Base-by-base conservation (phyloP, 352 stramenopile species). In the Phytophthora nicotianae region DNA sequence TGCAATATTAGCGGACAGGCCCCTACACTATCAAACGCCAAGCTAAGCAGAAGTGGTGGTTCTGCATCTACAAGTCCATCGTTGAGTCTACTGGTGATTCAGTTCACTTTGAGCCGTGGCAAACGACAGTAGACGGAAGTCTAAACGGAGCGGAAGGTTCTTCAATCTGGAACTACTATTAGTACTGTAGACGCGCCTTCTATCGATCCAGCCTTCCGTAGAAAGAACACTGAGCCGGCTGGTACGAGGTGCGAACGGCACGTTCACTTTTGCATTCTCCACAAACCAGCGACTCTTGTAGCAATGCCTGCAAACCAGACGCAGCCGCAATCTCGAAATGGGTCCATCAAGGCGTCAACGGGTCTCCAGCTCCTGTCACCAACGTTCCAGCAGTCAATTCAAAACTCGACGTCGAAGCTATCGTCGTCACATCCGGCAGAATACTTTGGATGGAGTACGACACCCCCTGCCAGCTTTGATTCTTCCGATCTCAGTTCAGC, bases 341-440 rank as follows among this genome's bases (percentile, higher is more conserved):
- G 37, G 2, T 43, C 37, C 6, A 3, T 19, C 32, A 51, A 51
- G 8, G 8, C 14, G 16, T 24, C 52, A 38, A 50, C 2, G 2
- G 69, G 73, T 32, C 52, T 81, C 14, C 70, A 75, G 23, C 58
- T 81, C 13, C 54, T 81, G 14, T 81, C 73, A 11, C 70, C 73
- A 19, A 71, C 70, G 21, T 9, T 81, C 35, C 62, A 71, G 41
- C 60, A 65, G n/a, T 69, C 73, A 8, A 70, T 79, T 24, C 50
- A 62, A 41, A 49, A 43, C 19, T 54, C 54, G 20, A 53, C 53
- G 2, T 61, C 47, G 0, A 56, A 50, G 17, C 16, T 42, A 5
- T 62, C 58, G 13, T 56, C 56, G 1, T 56, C 49, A 10, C 23
- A 64, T 5, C 26, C 54, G 16, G 37, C 37, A 4, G 56, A 62